Evolutionary conservation across 306 rosid species (phyloP).

Genomic region (Malus fusca): DNA sequence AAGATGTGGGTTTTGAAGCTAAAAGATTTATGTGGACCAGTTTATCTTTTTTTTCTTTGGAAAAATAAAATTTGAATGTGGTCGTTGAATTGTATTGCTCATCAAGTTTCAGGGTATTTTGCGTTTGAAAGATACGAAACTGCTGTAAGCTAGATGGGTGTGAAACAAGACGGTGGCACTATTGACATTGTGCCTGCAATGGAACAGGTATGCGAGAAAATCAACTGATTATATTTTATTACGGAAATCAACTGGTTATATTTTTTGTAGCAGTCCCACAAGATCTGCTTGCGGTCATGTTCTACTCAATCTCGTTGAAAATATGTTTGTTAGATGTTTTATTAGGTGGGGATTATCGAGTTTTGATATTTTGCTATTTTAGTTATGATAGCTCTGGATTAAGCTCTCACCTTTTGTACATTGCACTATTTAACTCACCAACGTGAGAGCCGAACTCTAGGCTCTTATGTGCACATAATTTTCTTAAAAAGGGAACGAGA

Average conservation of each 20-base stretch:
- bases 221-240: not conserved
- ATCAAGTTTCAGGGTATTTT: slow-evolving; percentile 2
- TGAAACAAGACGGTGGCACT: slow-evolving; percentile 3
- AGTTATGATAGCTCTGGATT: not conserved
- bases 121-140: not conserved
- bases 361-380: not conserved
- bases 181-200: not conserved
- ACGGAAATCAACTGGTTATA: not conserved
- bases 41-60: not conserved
- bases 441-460: not conserved
- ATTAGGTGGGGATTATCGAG: not conserved
- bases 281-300: not conserved
- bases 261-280: not conserved
- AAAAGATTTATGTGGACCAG: not conserved
- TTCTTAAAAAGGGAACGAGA: not conserved
- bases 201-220: slow-evolving; percentile 3
- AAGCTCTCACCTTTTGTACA: not conserved
- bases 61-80: not conserved
- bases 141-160: slow-evolving; percentile 16
- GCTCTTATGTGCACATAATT: not conserved
- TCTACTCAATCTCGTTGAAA: not conserved
- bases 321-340: not conserved
- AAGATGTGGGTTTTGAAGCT: not conserved
- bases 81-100: not conserved
- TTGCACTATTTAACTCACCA: not conserved